Percentiles rank a stretch among this genome's conserved stretches.
These are phyloP conservation scores for Metschnikowia santaceciliae DNA, from an alignment of 805 yeast genomes.

Conservation along the genomic window DNA sequence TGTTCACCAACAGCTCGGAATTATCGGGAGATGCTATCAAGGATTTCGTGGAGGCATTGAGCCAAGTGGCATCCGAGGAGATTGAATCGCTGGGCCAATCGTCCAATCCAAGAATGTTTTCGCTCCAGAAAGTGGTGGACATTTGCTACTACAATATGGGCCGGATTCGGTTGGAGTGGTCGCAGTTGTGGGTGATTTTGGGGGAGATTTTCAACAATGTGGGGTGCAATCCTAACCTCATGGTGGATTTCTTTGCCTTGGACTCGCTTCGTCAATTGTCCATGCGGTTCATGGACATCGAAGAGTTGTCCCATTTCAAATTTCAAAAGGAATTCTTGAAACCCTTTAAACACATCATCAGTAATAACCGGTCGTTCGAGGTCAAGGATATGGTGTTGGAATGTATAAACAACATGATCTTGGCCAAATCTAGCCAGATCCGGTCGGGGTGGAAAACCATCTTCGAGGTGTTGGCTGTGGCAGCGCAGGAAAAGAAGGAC, in stretches of 20 bases:
- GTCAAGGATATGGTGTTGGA: conserved; percentile 88
- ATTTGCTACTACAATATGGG: conserved; percentile 97
- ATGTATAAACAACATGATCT: conserved; percentile 81
- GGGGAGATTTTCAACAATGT: conserved; percentile 83
- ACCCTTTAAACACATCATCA: conserved; percentile 81
- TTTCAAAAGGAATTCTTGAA: conserved; percentile 91
- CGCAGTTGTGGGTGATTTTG: conserved; percentile 91
- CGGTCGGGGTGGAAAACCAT: conserved; percentile 95
- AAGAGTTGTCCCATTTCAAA: conserved; percentile 91
- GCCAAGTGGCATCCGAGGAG: conserved; percentile 86
- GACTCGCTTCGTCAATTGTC: conserved; percentile 92
- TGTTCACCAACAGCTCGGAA: conserved; percentile 77
- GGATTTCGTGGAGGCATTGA: conserved; percentile 80
- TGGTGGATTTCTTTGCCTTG: conserved; percentile 83
- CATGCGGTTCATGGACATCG: conserved; percentile 87
- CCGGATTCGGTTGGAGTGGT: conserved; percentile 94
- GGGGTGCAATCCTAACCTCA: conserved; percentile 72
- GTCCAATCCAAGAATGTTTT: conserved; percentile 81
- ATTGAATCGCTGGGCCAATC: conserved; percentile 83
- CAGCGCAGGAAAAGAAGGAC: conserved; percentile 61
- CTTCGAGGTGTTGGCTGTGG: conserved; percentile 69
- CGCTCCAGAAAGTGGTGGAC: conserved; percentile 93
- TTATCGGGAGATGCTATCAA: conserved; percentile 82
- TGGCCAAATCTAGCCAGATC: conserved; percentile 66
- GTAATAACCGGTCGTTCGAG: conserved; percentile 59